Base-by-base conservation (phyloP, 2,329 filamentous ascomycete genomes). In the Sclerotinia spermophila region DNA sequence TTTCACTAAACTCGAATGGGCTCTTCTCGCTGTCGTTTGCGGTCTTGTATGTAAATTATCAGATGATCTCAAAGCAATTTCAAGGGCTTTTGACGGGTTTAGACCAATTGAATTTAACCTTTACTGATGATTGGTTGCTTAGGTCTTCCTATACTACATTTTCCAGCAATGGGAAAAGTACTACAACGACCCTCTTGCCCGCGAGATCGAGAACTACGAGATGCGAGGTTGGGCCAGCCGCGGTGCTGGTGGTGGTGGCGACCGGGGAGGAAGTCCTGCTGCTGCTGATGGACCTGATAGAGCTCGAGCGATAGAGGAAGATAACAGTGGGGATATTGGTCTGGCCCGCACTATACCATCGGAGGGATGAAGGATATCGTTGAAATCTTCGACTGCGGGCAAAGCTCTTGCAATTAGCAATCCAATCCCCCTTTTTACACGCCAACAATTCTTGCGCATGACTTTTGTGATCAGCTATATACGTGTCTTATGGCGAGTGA, bases 1-100 rank as follows among this genome's bases (percentile, higher is more conserved):
- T 1, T 17, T 24, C 0, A 24, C 19, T 6, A 1, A 1, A n/a
- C 30, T 33, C 2, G 0, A 3, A 5, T 48, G 42, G 21, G 27
- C 24, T 44, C 5, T 13, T 62, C 2, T 11, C 6, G 19, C 10
- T 33, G 27, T 7, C n/a, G 11, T 5, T 24, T 11, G 10, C 10
- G 11, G 3, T 35, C 8, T 44, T 8, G 60, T 62, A 62, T n/a
- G 42, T 35, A 15, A 17, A 15, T 62, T 35, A 21, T 35, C 30
- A 24, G n/a, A 17, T 8, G 6, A 5, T 48, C n/a, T 48, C 6
- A 11, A 19, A 13, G 19, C 1, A 24, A 33, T 62, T 48, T 10
- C 10, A 21, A 45, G 30, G 4, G 7, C 24, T 35, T n/a, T 17
- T 3, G 3, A 33, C 30, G 4, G 5, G 35, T 35, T n/a, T 35